These are phyloP conservation scores for Dalbergia cultrata DNA, from an alignment of 306 rosid species.

Conservation along the genomic window DNA sequence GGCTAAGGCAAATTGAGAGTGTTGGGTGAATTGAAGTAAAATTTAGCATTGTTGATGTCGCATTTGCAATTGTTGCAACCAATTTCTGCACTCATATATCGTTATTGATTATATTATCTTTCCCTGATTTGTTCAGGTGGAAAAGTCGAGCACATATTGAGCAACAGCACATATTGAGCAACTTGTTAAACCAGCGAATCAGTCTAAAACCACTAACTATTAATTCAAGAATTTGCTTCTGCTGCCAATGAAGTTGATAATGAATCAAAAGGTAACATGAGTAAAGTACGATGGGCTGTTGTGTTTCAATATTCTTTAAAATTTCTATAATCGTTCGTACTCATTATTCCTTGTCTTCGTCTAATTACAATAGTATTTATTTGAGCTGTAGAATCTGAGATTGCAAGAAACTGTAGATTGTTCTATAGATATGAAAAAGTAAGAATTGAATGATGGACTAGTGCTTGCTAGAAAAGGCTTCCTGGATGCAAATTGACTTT, in stretches of 20 bases:
- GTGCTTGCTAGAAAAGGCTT: slow-evolving; percentile 85
- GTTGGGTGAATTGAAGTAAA: slow-evolving; percentile 9
- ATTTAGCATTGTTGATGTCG: slow-evolving; percentile 6
- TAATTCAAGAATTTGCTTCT: slow-evolving; percentile 65
- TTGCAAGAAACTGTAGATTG: slow-evolving; percentile 54
- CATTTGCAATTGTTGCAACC: neutral
- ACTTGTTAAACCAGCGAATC: slow-evolving; percentile 45
- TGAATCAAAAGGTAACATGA: slow-evolving; percentile 66
- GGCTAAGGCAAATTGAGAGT: slow-evolving; percentile 6
- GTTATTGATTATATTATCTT: neutral
- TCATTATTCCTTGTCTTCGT: neutral
- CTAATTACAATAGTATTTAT: neutral
- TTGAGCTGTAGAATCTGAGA: slow-evolving; percentile 60
- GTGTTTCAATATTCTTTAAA: neutral
- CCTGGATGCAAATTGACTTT: slow-evolving; percentile 75
- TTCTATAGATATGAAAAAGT: slow-evolving; percentile 58
- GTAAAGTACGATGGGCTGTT: neutral
- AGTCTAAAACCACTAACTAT: slow-evolving; percentile 55
- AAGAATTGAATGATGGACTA: slow-evolving; percentile 76
- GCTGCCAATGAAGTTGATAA: slow-evolving; percentile 66
- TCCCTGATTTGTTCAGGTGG: slow-evolving; percentile 46
- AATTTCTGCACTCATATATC: neutral
- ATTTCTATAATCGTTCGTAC: neutral
- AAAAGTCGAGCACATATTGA: slow-evolving; percentile 41
- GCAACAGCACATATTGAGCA: too few relatives aligned